These are phyloP conservation scores for Rhodotorula diobovata DNA, from an alignment of 768 basidiomycete species.

Conservation along the genomic window DNA sequence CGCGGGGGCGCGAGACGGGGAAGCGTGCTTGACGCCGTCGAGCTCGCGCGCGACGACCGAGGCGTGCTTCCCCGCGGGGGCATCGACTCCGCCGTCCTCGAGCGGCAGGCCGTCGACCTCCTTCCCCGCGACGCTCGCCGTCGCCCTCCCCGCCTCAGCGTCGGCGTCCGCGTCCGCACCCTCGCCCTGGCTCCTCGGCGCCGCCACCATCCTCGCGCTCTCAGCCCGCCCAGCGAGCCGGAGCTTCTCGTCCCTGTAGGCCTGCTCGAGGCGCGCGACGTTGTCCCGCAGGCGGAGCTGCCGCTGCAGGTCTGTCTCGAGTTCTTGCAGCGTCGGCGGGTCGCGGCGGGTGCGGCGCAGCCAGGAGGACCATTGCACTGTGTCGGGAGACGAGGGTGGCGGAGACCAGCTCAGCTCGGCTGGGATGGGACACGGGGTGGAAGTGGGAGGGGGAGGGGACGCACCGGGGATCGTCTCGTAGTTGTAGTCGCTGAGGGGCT, in stretches of 20 bases:
- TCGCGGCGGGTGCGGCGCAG: constrained; percentile 34
- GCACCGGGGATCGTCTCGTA: constrained; percentile 34
- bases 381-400: too few relatives aligned
- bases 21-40: background rate
- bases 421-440: too few relatives aligned
- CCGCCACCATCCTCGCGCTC: background rate
- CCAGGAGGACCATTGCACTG: constrained; percentile 42
- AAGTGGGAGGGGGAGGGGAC: background rate
- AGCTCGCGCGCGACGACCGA: constrained; percentile 11
- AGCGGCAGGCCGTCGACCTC: constrained; percentile 8
- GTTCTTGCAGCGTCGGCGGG: constrained; percentile 33
- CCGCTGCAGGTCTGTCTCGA: constrained; percentile 27
- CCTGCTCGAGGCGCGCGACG: constrained; percentile 24
- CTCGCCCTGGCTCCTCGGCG: background rate
- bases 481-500: constrained; percentile 35
- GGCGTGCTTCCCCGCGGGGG: background rate
- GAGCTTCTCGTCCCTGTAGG: constrained; percentile 37
- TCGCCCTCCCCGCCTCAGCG: background rate
- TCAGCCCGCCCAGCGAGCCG: background rate
- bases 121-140: background rate
- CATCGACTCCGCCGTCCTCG: constrained; percentile 6
- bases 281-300: constrained; percentile 32
- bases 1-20: too few relatives aligned
- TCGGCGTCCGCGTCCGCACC: too few relatives aligned
- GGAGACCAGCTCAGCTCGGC: too few relatives aligned